These are phyloP conservation scores for Gracilaria vermiculophylla DNA, from an alignment of 23 red algal species.

Conservation along the genomic window DNA sequence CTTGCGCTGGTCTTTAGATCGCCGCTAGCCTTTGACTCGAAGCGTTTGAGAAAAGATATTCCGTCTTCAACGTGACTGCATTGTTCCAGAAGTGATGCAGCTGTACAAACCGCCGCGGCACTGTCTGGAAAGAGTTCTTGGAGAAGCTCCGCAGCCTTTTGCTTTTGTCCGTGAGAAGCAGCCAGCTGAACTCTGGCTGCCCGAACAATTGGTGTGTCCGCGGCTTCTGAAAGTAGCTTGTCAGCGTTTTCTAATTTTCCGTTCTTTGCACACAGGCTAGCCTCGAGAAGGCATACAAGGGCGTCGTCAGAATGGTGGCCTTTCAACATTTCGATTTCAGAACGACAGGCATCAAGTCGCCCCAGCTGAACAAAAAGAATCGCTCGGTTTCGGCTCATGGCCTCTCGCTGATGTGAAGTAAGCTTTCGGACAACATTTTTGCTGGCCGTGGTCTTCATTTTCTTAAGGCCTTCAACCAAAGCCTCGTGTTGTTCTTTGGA, in stretches of 20 bases:
- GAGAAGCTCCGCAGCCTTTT: slow-evolving; percentile 37
- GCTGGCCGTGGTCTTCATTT: slow-evolving; percentile 51
- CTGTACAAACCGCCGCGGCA: slow-evolving; percentile 41
- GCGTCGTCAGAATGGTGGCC: slow-evolving; percentile 28
- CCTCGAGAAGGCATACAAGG: slow-evolving; percentile 52
- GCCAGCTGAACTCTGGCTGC: slow-evolving; percentile 54
- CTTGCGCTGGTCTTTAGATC: slow-evolving; percentile 1
- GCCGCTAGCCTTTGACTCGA: background rate
- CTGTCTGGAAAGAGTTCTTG: slow-evolving; percentile 37
- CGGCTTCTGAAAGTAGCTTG: slow-evolving; percentile 22
- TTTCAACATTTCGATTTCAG: slow-evolving; percentile 55
- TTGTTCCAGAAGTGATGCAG: slow-evolving; percentile 38
- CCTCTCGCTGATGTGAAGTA: slow-evolving; percentile 35
- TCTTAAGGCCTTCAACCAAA: slow-evolving; percentile 62
- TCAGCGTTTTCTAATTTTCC: slow-evolving; percentile 39
- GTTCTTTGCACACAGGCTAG: slow-evolving; percentile 34
- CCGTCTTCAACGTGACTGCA: slow-evolving; percentile 16
- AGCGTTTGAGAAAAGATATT: background rate
- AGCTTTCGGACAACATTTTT: slow-evolving; percentile 54
- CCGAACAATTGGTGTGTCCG: slow-evolving; percentile 33
- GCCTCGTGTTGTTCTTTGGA: slow-evolving; percentile 48
- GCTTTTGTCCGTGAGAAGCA: slow-evolving; percentile 1
- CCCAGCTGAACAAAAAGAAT: slow-evolving; percentile 66
- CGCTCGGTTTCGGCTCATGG: slow-evolving; percentile 59
- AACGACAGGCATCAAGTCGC: slow-evolving; percentile 53